These are phyloP conservation scores for Hippophae tibetana DNA, from an alignment of 306 rosid species.

Conservation along the genomic window DNA sequence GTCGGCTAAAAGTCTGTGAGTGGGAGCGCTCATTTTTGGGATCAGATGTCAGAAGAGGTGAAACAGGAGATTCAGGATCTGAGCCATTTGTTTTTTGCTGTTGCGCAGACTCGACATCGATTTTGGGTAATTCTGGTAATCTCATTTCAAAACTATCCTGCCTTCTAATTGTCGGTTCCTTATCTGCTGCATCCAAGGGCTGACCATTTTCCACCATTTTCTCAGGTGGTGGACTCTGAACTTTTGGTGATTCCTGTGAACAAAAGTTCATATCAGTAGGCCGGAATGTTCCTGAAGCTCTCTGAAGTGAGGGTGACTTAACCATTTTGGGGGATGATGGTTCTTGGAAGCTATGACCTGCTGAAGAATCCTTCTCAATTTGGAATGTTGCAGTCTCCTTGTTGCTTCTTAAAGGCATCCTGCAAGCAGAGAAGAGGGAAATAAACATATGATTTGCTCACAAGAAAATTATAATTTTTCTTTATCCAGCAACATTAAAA, in stretches of 20 bases:
- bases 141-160: slow-evolving; percentile 98
- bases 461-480: neutral
- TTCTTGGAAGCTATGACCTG: slow-evolving; percentile 77
- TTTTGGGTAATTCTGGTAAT: slow-evolving; percentile 84
- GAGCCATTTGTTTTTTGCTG: slow-evolving; percentile 73
- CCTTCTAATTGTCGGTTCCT: slow-evolving; percentile 84
- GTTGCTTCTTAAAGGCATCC: slow-evolving; percentile 91
- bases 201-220: slow-evolving; percentile 79
- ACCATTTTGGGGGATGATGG: slow-evolving; percentile 94
- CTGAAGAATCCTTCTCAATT: slow-evolving; percentile 92
- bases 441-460: neutral
- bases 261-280: slow-evolving; percentile 56
- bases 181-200: slow-evolving; percentile 51
- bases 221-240: slow-evolving; percentile 82
- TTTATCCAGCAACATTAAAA: neutral
- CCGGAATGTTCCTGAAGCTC: slow-evolving; percentile 53
- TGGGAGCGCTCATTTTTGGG: slow-evolving; percentile 97
- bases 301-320: slow-evolving; percentile 92
- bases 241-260: slow-evolving; percentile 78
- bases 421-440: slow-evolving; percentile 19
- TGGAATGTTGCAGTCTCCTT: slow-evolving; percentile 87
- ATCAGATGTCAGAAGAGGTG: slow-evolving; percentile 94
- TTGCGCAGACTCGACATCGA: slow-evolving; percentile 74
- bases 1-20: slow-evolving; percentile 96
- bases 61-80: slow-evolving; percentile 94